These are phyloP conservation scores for Dictyostelium capitatum DNA, from an alignment of 78 protist species.

Conservation along the genomic window DNA sequence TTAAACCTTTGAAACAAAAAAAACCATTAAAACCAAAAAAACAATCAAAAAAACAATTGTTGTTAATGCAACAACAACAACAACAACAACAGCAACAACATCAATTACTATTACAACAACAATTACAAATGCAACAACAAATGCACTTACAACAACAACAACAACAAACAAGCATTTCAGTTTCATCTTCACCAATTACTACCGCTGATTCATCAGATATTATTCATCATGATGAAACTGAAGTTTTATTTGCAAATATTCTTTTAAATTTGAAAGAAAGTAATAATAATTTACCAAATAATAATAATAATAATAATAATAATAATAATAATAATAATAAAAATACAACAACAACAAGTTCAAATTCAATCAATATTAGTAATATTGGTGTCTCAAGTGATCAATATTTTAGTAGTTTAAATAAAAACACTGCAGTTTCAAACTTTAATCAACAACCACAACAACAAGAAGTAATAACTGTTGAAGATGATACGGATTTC, in stretches of 20 bases:
- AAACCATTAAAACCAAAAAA: not conserved
- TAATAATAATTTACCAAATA: not conserved
- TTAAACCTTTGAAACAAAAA: not conserved
- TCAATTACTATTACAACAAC: not conserved
- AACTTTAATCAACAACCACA: too few relatives aligned
- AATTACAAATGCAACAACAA: too few relatives aligned
- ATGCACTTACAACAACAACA: too few relatives aligned
- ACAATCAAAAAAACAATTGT: not conserved
- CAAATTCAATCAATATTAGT: too few relatives aligned
- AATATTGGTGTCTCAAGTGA: too few relatives aligned
- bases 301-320: not conserved
- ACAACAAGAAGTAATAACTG: not conserved
- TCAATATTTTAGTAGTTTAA: too few relatives aligned
- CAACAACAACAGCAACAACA: not conserved
- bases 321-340: not conserved
- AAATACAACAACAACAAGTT: not conserved
- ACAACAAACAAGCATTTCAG: too few relatives aligned
- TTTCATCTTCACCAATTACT: too few relatives aligned
- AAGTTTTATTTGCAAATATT: conserved; percentile 5
- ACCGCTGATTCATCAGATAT: too few relatives aligned
- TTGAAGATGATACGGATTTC: too few relatives aligned
- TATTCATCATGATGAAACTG: not conserved
- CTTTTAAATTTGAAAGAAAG: conserved; percentile 15
- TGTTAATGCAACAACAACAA: not conserved
- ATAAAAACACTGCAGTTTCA: too few relatives aligned